A percentile compares a stretch with the other conserved stretches of the same genome.
phyloP scores from a whole-genome alignment of 23 red algal genomes.

The Gracilaria domingensis region DNA sequence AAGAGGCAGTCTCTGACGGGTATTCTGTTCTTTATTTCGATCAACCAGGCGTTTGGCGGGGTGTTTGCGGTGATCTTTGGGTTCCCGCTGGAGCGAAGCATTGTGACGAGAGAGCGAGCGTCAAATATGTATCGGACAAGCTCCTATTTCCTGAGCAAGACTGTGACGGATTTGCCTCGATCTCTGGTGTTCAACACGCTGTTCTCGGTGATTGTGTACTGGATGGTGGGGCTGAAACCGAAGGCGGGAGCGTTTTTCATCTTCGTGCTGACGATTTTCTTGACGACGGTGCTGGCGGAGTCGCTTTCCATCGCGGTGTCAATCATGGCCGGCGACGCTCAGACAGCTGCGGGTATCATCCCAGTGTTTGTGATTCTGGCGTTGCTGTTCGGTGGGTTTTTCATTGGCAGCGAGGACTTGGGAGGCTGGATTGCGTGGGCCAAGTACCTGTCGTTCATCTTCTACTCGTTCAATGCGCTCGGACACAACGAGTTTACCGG shows the following conservation, averaged over 20 bases:
- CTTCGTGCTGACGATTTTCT: slow-evolving; percentile 74
- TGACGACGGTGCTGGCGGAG: slow-evolving; percentile 78
- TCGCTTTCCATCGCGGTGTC: slow-evolving; percentile 81
- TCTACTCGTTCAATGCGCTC: slow-evolving; percentile 86
- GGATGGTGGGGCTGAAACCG: slow-evolving; percentile 85
- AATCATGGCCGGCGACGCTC: slow-evolving; percentile 72
- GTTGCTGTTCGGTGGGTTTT: slow-evolving; percentile 96
- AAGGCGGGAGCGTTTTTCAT: slow-evolving; percentile 81
- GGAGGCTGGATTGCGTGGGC: slow-evolving; percentile 86
- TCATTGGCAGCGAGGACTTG: slow-evolving; percentile 76
- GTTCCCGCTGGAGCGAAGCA: slow-evolving; percentile 91
- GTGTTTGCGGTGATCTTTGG: slow-evolving; percentile 94
- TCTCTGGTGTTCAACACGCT: slow-evolving; percentile 73
- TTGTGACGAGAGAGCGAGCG: slow-evolving; percentile 92
- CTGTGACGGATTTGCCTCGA: slow-evolving; percentile 79
- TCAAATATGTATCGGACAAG: slow-evolving; percentile 89
- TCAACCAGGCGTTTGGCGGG: slow-evolving; percentile 88
- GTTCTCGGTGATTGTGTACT: slow-evolving; percentile 87
- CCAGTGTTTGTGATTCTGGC: slow-evolving; percentile 90
- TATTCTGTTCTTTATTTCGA: slow-evolving; percentile 94
- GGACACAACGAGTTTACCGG: slow-evolving; percentile 69
- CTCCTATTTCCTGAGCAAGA: slow-evolving; percentile 92
- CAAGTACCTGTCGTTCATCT: slow-evolving; percentile 89
- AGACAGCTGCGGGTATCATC: slow-evolving; percentile 84
- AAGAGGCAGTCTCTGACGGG: slow-evolving; percentile 58